Evolutionary conservation across 345 rosid genomes (phyloP), one percentile per base, ranked within the genome.

Genomic region (Erodium maritimum): DNA sequence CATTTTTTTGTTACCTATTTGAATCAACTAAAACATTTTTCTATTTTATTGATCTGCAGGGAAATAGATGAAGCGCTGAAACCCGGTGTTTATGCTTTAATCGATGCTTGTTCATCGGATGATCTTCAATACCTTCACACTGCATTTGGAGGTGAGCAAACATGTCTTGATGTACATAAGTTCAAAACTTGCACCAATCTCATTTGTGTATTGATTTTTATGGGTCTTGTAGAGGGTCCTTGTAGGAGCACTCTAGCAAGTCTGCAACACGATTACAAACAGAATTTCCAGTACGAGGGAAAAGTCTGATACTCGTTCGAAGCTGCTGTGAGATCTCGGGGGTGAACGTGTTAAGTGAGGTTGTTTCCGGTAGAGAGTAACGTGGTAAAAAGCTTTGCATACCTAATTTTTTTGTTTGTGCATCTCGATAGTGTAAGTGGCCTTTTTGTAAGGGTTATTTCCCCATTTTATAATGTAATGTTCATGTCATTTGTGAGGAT

Each of bases 51-150:
- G 50, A 18, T 67, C 59, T 68, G 61, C 84, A 93, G 99, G 79
- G 95, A 93, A 71, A 66, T 86, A 64, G 90, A 89, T 60, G 96
- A 83, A 73, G 95, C 96, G 62, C 72, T 93, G 62, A 87, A 65
- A 63, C 95, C 99, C 24, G 97, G 95, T 61, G 78, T 93, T 17
- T 81, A 85, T 74, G 97, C 99, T 61, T 67, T 93, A 61, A 75
- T 93, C 65, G 99, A 93, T 65, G 74, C 82, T 59, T 93, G 99
- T 73, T 77, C 89, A 25, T 78, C 77, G 11, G 70, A 82, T 46
- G 91, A 93, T 71, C 84, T 85, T 69, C 96, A 89, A 48, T 73
- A 83, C 83, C 95, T 93, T 56, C 95, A 93, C 68, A 80, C 89
- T 19, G 75, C 67, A 63, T 87, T 83, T 76, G 96, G 95, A 67